A percentile compares a stretch with the other conserved stretches of the same genome.
These are phyloP conservation scores for Fusarium sublunatum DNA, from an alignment of 2,329 filamentous ascomycete genomes.

Conservation along the genomic window DNA sequence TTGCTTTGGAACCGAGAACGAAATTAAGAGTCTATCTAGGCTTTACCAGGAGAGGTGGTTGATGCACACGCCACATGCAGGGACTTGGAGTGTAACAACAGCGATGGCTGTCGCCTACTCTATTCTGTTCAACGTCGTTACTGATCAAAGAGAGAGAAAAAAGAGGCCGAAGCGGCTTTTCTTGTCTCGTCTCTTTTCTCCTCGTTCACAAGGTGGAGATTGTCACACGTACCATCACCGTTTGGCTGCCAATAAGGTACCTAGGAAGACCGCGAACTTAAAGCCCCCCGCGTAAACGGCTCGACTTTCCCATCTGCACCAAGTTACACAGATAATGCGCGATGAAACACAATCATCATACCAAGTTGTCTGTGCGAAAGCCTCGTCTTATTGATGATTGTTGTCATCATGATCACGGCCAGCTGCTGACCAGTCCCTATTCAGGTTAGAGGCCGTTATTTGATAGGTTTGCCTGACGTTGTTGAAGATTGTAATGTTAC, in stretches of 20 bases:
- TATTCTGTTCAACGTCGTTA: constrained; percentile 7
- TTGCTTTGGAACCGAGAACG: constrained; percentile 27
- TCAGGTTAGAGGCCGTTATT: constrained; percentile 33
- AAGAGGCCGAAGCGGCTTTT: constrained; percentile 1
- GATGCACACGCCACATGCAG: constrained; percentile 15
- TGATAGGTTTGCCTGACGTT: constrained; percentile 28
- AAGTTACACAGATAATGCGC: constrained; percentile 2
- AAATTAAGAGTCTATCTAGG: background rate
- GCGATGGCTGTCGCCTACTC: background rate
- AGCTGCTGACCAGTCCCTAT: constrained; percentile 28
- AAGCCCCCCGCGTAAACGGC: constrained; percentile 22
- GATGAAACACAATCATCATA: constrained; percentile 15
- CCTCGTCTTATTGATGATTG: constrained; percentile 13
- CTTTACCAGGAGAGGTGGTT: background rate
- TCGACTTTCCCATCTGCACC: background rate
- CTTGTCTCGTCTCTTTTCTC: constrained; percentile 4
- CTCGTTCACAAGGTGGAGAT: constrained; percentile 14
- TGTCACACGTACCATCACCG: constrained; percentile 11
- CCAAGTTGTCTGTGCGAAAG: constrained; percentile 27
- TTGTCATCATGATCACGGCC: constrained; percentile 33
- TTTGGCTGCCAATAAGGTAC: constrained; percentile 1
- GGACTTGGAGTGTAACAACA: constrained; percentile 13
- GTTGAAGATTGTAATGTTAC: constrained; percentile 35
- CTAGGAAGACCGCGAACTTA: background rate
- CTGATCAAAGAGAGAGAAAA: background rate